phyloP scores from a whole-genome alignment of 2,329 filamentous ascomycete species.

The Ophiostoma triangulosporum region DNA sequence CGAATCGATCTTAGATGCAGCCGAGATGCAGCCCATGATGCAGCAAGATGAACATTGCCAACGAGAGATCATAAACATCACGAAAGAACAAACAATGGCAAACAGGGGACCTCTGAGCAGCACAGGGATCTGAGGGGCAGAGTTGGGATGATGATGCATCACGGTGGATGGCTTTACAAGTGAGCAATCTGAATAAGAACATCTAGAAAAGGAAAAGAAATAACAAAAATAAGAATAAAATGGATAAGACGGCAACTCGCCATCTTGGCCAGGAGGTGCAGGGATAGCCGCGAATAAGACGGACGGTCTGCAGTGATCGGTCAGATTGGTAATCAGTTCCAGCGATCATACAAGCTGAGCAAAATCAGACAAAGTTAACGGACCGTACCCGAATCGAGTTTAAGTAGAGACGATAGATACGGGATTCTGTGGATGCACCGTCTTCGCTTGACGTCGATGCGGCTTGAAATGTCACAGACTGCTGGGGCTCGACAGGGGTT shows the following conservation, averaged over 20 bases:
- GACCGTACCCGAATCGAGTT: too few relatives aligned
- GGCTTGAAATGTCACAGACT: constrained; percentile 17
- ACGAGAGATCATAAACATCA: background rate
- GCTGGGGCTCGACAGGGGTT: background rate
- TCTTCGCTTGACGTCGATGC: constrained; percentile 16
- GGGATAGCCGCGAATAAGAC: background rate
- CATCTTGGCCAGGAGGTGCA: background rate
- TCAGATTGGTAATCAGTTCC: background rate
- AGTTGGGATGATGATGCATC: constrained; percentile 6
- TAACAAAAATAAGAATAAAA: background rate
- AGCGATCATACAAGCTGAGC: background rate
- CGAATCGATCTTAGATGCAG: too few relatives aligned
- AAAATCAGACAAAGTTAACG: background rate
- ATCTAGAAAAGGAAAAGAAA: background rate
- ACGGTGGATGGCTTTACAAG: background rate
- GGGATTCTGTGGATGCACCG: background rate
- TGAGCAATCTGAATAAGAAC: background rate
- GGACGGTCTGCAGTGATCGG: background rate
- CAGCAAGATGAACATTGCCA: background rate
- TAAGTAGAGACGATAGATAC: too few relatives aligned
- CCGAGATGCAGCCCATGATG: background rate
- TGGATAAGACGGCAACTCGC: background rate
- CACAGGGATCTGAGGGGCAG: constrained; percentile 1
- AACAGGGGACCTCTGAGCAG: background rate
- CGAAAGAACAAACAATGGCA: background rate